Conservation (phyloP, 2,329 filamentous ascomycete genomes). For the Fusarium bulbicola region DNA sequence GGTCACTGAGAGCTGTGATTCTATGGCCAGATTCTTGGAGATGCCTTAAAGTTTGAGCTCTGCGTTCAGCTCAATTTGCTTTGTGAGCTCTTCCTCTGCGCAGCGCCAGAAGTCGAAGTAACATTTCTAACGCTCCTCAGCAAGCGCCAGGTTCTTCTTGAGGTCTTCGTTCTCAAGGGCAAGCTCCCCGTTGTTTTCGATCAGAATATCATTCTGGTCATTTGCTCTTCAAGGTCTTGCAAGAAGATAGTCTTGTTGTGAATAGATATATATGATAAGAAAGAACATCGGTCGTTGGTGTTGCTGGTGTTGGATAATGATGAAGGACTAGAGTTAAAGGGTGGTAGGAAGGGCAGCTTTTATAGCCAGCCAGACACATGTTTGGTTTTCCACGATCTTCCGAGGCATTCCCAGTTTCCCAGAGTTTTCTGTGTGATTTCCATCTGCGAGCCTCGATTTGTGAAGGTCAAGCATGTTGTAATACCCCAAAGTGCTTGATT, state of each 20-base stretch:
- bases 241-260: accelerated
- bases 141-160: background rate
- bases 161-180: background rate
- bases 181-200: no score
- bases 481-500: background rate
- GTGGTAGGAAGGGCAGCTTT: background rate
- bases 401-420: accelerated
- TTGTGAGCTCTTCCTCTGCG: accelerated
- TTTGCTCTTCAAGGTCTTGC: background rate
- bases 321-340: background rate
- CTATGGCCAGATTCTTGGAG: background rate
- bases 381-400: background rate
- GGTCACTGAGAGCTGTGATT: background rate
- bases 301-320: background rate
- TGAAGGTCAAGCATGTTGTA: no score
- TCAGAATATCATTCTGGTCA: no score
- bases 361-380: background rate
- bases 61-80: accelerated
- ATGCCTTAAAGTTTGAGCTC: background rate
- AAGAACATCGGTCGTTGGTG: no score
- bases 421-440: background rate
- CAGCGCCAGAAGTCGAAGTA: background rate
- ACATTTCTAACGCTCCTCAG: background rate
- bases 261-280: background rate
- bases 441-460: background rate